Percentiles rank a stretch among this genome's conserved stretches.
Conservation (phyloP, 2,329 filamentous ascomycete species). For the Colletotrichum lupini region DNA sequence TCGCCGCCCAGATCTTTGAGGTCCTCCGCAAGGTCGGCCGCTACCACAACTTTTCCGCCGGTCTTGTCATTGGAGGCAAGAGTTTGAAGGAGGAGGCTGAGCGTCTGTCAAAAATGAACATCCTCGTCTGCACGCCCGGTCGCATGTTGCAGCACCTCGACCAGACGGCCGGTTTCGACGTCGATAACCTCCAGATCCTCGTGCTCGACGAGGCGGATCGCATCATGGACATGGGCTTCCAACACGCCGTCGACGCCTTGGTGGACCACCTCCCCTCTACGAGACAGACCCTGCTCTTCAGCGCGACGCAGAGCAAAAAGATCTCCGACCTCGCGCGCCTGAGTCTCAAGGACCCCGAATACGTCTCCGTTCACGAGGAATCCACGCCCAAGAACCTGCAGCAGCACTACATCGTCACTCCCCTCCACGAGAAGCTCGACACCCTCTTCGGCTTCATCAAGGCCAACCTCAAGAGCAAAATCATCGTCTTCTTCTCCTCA, state of each 20-base stretch:
- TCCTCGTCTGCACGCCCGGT: slow-evolving; percentile 93
- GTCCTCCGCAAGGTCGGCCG: slow-evolving; percentile 91
- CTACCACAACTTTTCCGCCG: slow-evolving; percentile 90
- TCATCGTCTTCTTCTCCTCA: slow-evolving; percentile 93
- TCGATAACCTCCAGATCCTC: slow-evolving; percentile 90
- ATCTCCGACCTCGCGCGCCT: slow-evolving; percentile 92
- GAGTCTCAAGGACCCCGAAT: slow-evolving; percentile 90
- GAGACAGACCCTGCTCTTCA: slow-evolving; percentile 94
- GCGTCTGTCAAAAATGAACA: slow-evolving; percentile 91
- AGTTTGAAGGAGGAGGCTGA: slow-evolving; percentile 88
- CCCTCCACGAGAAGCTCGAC: slow-evolving; percentile 88
- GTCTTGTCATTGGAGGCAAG: slow-evolving; percentile 93
- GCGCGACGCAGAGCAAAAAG: slow-evolving; percentile 93
- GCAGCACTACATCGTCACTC: slow-evolving; percentile 90
- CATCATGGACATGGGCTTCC: slow-evolving; percentile 98
- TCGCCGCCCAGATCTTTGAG: slow-evolving; percentile 97
- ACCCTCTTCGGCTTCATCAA: slow-evolving; percentile 94
- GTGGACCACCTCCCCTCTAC: slow-evolving; percentile 88
- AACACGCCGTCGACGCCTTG: slow-evolving; percentile 89
- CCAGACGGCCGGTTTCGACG: slow-evolving; percentile 89
- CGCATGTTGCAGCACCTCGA: slow-evolving; percentile 96
- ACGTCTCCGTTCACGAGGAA: slow-evolving; percentile 91
- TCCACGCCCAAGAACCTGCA: slow-evolving; percentile 87
- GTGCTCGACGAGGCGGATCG: slow-evolving; percentile 96
- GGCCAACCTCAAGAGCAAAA: slow-evolving; percentile 91